Conservation (phyloP, 2,329 filamentous ascomycete genomes). For the Colletotrichum nymphaeae region DNA sequence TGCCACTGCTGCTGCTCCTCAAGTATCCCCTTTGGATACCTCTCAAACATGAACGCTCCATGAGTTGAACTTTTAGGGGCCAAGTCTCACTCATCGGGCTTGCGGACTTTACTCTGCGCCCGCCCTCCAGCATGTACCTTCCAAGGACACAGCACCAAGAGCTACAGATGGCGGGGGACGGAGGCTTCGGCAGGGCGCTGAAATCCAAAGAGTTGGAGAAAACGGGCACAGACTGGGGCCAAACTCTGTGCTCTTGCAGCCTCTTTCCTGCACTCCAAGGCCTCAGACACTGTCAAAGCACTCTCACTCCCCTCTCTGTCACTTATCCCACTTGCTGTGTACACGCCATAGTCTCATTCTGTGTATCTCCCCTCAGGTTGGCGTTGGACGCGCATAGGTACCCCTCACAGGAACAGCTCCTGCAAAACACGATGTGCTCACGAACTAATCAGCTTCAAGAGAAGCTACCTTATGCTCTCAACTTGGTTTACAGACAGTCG, state of each 20-base stretch:
- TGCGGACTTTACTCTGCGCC: constrained; percentile 24
- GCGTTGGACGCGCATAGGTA: too few species aligned
- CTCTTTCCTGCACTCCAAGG: constrained; percentile 1
- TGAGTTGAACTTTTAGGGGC: neutral
- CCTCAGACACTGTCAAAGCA: constrained; percentile 21
- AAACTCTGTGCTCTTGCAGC: constrained; percentile 35
- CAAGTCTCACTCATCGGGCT: constrained; percentile 18
- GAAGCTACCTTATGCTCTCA: neutral
- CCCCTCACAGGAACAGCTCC: neutral
- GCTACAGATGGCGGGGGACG: neutral
- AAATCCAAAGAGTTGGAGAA: neutral
- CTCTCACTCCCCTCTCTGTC: neutral
- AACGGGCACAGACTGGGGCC: constrained; percentile 32
- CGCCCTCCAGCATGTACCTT: neutral
- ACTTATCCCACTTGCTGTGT: neutral
- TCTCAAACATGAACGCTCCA: too few species aligned
- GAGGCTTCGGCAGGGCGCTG: constrained; percentile 14
- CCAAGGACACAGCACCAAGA: neutral
- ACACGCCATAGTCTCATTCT: too few species aligned
- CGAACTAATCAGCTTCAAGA: neutral
- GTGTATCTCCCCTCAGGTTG: too few species aligned
- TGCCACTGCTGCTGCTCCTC: neutral
- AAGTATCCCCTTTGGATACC: too few species aligned
- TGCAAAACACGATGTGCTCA: neutral
- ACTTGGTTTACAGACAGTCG: neutral